Base-by-base conservation (phyloP, 1,139 yeast genomes). In the Geotrichum fermentans region DNA sequence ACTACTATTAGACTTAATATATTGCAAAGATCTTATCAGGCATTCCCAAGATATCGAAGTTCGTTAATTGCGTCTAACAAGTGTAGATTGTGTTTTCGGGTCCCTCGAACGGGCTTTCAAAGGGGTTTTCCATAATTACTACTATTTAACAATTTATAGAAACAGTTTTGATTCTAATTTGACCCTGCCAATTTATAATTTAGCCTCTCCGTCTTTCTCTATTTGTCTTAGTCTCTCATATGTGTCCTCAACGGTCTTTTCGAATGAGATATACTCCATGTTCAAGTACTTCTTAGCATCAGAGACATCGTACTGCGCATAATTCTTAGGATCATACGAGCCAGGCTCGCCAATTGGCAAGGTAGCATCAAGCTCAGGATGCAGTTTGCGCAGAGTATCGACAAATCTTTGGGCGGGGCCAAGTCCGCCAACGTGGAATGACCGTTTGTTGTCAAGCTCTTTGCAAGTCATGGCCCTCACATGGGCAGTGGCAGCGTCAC, bases 361-460 rank as follows among this genome's bases (percentile, higher is more conserved):
- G n/a, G 30, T 35, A 3, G 37, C 36, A 30, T 30, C 47, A n/a
- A 22, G 39, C 39, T 45, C 45, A 11, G 52, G 52, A 13, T 47
- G 13, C 45, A 47, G 20, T 38, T 60, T 57, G 46, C 65, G 70
- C 32, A 73, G 49, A 28, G 64, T 56, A 50, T 70, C 67, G n/a
- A 70, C 55, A 22, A 72, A 45, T n/a, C 48, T 51, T 50, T 69
- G 70, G 41, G 54, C 47, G n/a, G 58, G 51, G 56, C 64, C 72
- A 20, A 59, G 55, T 1, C 66, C 70, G 2, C 60, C 60, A 20
- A 65, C 58, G 56, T 72, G 60, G 45, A 72, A 70, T 34, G 68
- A 64, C 44, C 80, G 65, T 57, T 71, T 65, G 32, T 68, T 68
- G 16, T 64, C 61, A 10, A 67, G 61, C 10, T 52, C 55, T n/a